Evolutionary conservation across 2,329 filamentous ascomycete species (phyloP).

Genomic region (Dryadomyces quercus-mongolicae): DNA sequence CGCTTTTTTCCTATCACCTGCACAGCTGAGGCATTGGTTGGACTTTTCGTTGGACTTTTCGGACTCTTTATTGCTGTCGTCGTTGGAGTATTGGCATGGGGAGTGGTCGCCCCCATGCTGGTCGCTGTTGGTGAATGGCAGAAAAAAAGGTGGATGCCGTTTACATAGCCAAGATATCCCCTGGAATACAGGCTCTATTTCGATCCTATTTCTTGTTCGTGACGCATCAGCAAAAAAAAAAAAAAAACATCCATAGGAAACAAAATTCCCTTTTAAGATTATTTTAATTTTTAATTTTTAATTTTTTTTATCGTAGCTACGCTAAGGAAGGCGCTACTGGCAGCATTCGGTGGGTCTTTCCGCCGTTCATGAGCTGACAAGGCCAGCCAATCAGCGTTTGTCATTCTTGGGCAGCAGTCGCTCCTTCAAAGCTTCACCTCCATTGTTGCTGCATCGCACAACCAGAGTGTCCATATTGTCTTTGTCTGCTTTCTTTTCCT

Average conservation of each 20-base stretch:
- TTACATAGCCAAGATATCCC: background rate
- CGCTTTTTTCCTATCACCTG: slow-evolving; percentile 1
- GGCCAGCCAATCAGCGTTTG: background rate
- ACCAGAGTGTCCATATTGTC: background rate
- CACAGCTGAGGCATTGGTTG: background rate
- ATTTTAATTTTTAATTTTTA: background rate
- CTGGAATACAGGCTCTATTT: background rate
- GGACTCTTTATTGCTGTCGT: background rate
- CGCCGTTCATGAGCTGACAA: background rate
- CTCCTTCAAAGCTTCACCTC: background rate
- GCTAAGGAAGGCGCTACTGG: background rate
- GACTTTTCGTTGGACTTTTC: background rate
- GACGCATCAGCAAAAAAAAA: background rate
- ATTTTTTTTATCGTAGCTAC: background rate
- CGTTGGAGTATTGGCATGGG: background rate
- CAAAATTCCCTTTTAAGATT: background rate
- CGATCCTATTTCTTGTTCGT: background rate
- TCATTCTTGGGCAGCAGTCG: background rate
- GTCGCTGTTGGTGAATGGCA: background rate
- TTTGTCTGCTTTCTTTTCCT: background rate
- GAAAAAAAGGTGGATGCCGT: background rate
- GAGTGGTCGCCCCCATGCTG: background rate
- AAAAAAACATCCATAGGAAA: background rate
- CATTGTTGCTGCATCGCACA: background rate
- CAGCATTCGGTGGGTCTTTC: background rate